These are phyloP conservation scores for Dendryphion nanum DNA, from an alignment of 2,329 filamentous ascomycete genomes.

Conservation along the genomic window DNA sequence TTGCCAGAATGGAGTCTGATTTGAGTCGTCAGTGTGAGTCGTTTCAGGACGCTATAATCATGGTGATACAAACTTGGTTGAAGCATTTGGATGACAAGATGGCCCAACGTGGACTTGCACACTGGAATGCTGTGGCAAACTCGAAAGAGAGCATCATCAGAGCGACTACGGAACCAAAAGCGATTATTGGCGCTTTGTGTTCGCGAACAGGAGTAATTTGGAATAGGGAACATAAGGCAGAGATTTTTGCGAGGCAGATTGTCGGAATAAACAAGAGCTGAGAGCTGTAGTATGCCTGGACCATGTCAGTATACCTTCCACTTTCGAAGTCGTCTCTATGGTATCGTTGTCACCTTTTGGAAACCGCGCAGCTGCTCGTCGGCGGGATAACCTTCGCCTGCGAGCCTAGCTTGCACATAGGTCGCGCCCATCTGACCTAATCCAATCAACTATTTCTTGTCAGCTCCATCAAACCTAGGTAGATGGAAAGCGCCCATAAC, in stretches of 20 bases:
- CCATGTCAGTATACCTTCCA: not conserved
- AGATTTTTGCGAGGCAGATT: constrained; percentile 2
- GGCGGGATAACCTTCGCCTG: not conserved
- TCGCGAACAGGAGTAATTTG: constrained; percentile 4
- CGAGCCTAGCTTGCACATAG: constrained; percentile 1
- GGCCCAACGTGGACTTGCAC: not conserved
- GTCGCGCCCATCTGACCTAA: constrained; percentile 4
- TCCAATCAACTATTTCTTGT: constrained; percentile 1
- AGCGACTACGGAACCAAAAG: not conserved
- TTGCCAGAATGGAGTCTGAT: constrained; percentile 4
- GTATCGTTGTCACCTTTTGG: not conserved
- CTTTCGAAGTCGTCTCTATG: not conserved
- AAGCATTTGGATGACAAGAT: constrained; percentile 2
- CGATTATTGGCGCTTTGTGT: constrained; percentile 2
- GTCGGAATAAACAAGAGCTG: constrained; percentile 4
- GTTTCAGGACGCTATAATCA: not conserved
- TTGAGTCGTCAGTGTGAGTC: too few relatives aligned
- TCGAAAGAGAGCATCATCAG: constrained; percentile 1
- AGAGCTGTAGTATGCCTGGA: constrained; percentile 3
- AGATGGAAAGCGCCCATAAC: too few relatives aligned
- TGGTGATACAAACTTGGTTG: constrained; percentile 1
- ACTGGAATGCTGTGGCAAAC: constrained; percentile 2
- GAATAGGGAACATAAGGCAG: constrained; percentile 1
- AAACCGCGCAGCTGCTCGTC: not conserved
- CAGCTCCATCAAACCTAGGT: not conserved